Evolutionary conservation across 805 yeast genomes (phyloP).

Genomic region (Isabelozyma pseudorhagii): DNA sequence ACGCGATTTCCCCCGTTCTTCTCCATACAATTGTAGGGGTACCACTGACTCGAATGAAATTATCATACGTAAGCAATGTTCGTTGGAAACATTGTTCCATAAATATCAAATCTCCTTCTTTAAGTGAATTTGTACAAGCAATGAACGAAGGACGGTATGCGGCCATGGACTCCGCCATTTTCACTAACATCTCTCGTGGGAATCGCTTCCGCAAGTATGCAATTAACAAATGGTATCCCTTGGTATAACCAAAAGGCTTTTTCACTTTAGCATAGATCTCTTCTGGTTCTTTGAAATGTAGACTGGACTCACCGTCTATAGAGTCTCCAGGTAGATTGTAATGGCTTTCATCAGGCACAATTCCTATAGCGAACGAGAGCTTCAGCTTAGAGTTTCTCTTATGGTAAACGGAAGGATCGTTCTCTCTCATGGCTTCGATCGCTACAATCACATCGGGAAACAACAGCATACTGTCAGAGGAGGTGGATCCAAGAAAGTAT

Average conservation of each 20-base stretch:
- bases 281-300: constrained; percentile 55
- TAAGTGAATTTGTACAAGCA: constrained; percentile 83
- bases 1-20: constrained; percentile 91
- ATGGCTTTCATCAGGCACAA: constrained; percentile 33
- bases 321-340: constrained; percentile 13
- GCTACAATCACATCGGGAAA: constrained; percentile 60
- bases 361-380: constrained; percentile 48
- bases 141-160: constrained; percentile 89
- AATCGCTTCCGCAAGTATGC: constrained; percentile 72
- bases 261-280: constrained; percentile 75
- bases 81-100: constrained; percentile 97
- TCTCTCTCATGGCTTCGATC: constrained; percentile 34
- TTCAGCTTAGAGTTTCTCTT: constrained; percentile 37
- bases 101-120: constrained; percentile 87
- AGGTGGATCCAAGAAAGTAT: constrained; percentile 57
- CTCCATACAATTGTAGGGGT: constrained; percentile 97
- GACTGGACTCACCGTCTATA: constrained; percentile 11
- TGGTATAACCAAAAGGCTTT: constrained; percentile 82
- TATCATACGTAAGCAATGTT: constrained; percentile 83
- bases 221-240: constrained; percentile 82
- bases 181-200: constrained; percentile 63
- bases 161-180: constrained; percentile 86
- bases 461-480: constrained; percentile 36
- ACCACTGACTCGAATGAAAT: constrained; percentile 78
- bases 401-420: constrained; percentile 40